Conservation (phyloP, 2,329 filamentous ascomycete genomes). For the Aspergillus sergii region DNA sequence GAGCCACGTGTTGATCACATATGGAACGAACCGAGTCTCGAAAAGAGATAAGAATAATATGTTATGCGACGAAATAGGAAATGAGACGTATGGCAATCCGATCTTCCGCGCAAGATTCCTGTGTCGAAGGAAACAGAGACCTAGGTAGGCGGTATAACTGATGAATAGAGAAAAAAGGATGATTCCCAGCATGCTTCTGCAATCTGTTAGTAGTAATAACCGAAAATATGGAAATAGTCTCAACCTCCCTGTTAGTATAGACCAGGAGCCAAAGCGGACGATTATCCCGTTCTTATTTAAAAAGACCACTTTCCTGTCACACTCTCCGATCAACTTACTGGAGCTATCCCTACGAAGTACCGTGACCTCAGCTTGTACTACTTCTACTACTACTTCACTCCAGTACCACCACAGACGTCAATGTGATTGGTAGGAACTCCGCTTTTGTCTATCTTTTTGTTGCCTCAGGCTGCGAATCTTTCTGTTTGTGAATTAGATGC, state of each 20-base stretch:
- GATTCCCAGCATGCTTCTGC: neutral
- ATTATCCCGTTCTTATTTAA: neutral
- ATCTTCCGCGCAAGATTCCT: neutral
- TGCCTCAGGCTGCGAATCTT: neutral
- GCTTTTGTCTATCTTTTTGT: neutral
- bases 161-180: neutral
- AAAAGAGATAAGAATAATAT: neutral
- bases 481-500: neutral
- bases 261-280: neutral
- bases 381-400: neutral
- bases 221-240: neutral
- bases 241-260: neutral
- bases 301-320: neutral
- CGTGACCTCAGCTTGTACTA: too few species aligned
- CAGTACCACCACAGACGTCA: neutral
- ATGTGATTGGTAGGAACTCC: neutral
- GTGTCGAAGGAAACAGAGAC: neutral
- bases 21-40: slow-evolving; percentile 1
- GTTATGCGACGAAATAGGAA: neutral
- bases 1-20: slow-evolving; percentile 1
- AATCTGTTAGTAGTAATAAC: neutral
- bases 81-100: neutral
- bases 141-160: neutral
- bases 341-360: too few species aligned
- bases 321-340: too few species aligned